Evolutionary conservation across 1,284 basidiomycete genomes (phyloP).

Genomic region (Irpex lacteus): DNA sequence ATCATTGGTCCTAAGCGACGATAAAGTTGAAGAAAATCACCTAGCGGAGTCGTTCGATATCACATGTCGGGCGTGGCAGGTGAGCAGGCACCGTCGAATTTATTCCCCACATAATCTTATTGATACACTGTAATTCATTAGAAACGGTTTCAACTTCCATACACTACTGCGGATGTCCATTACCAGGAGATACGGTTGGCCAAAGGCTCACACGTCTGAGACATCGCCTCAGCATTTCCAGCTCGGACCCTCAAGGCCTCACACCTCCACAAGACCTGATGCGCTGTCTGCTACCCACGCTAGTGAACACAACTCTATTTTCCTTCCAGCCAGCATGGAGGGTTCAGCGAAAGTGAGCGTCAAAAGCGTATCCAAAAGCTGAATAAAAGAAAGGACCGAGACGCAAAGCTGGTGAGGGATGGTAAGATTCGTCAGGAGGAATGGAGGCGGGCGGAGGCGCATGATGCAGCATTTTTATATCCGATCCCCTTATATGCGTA

Average conservation of each 20-base stretch:
- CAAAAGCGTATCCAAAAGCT: conserved; percentile 17
- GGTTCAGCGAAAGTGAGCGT: conserved; percentile 13
- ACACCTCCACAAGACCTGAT: conserved; percentile 29
- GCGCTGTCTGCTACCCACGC: conserved; percentile 37
- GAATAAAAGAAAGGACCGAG: conserved; percentile 21
- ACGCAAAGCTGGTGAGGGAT: conserved; percentile 16
- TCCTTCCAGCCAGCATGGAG: background rate
- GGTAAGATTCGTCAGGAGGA: conserved; percentile 15
- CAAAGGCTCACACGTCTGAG: conserved; percentile 29
- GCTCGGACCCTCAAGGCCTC: conserved; percentile 16
- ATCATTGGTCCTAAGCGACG: conserved; percentile 1
- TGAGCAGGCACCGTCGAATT: background rate
- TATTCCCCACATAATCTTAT: background rate
- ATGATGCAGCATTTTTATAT: conserved; percentile 23
- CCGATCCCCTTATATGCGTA: conserved; percentile 22
- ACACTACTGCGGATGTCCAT: conserved; percentile 15
- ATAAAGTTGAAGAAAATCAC: conserved; percentile 8
- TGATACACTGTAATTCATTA: background rate
- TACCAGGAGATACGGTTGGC: conserved; percentile 23
- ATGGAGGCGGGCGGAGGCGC: conserved; percentile 14
- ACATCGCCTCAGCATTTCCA: conserved; percentile 17
- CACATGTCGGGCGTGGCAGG: conserved; percentile 11
- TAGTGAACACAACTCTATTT: conserved; percentile 33
- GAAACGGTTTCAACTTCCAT: conserved; percentile 10
- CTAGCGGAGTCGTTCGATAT: conserved; percentile 7